phyloP scores from a whole-genome alignment of 371 early-diverging fungal genomes.

The Actinomortierella wolfii region DNA sequence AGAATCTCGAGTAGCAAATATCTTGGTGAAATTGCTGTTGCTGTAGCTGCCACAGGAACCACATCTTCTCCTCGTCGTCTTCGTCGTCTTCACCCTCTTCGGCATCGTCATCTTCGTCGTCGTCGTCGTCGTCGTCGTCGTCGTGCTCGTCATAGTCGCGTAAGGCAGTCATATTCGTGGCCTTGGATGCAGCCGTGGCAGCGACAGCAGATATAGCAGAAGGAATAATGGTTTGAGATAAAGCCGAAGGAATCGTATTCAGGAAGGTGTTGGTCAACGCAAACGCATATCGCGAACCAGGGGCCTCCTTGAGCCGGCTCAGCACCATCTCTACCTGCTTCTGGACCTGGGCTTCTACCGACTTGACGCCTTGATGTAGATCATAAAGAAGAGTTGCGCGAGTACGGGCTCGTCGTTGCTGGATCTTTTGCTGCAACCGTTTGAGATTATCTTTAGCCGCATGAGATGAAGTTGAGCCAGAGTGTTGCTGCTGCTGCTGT shows the following conservation, averaged over 20 bases:
- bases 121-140: slow-evolving; percentile 11
- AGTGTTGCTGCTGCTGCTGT: not conserved
- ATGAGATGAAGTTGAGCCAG: not conserved
- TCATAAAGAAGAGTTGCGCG: slow-evolving; percentile 37
- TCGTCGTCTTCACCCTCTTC: slow-evolving; percentile 24
- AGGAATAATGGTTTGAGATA: slow-evolving; percentile 36
- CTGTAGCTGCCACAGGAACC: slow-evolving; percentile 11
- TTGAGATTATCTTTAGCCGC: slow-evolving; percentile 23
- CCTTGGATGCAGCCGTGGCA: slow-evolving; percentile 27
- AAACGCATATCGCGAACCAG: slow-evolving; percentile 37
- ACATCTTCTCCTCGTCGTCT: slow-evolving; percentile 22
- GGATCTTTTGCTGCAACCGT: slow-evolving; percentile 28
- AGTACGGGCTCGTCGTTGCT: slow-evolving; percentile 31
- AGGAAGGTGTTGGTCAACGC: slow-evolving; percentile 37
- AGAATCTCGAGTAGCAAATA: slow-evolving; percentile 4
- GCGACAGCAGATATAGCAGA: slow-evolving; percentile 44
- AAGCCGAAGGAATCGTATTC: slow-evolving; percentile 23
- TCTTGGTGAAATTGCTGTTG: slow-evolving; percentile 15
- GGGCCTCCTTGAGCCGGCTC: slow-evolving; percentile 29
- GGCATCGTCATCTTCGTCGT: slow-evolving; percentile 32
- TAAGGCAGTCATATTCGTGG: too few relatives aligned
- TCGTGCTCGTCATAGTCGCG: not conserved
- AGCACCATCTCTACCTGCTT: slow-evolving; percentile 45
- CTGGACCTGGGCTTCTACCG: slow-evolving; percentile 38
- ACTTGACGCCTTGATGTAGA: slow-evolving; percentile 38